Evolutionary conservation across 1,284 basidiomycete species (phyloP).

Genomic region (Vanrija humicola): DNA sequence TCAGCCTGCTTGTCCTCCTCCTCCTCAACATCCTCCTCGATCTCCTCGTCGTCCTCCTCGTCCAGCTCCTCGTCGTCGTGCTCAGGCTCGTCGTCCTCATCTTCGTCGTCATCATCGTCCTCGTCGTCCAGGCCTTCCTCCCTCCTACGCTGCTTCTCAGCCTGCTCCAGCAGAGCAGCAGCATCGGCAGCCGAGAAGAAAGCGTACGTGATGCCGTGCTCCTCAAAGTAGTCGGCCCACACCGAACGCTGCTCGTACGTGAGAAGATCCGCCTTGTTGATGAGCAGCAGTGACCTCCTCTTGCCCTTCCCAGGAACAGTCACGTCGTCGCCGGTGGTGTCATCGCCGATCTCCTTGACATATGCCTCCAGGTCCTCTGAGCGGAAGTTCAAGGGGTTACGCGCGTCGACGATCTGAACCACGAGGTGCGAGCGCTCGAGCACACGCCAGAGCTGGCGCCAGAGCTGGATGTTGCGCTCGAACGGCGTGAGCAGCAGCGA

Average conservation of each 20-base stretch:
- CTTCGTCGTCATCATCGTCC: slow-evolving; percentile 28
- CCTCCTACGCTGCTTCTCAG: slow-evolving; percentile 50
- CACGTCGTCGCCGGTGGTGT: slow-evolving; percentile 56
- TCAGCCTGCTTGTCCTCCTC: slow-evolving; percentile 7
- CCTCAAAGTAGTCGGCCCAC: slow-evolving; percentile 95
- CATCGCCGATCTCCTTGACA: slow-evolving; percentile 77
- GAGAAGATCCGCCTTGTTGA: slow-evolving; percentile 95
- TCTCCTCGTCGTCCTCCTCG: slow-evolving; percentile 32
- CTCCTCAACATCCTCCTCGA: slow-evolving; percentile 28
- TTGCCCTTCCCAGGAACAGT: slow-evolving; percentile 61
- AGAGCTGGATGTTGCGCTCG: slow-evolving; percentile 92
- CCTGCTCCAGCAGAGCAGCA: slow-evolving; percentile 70
- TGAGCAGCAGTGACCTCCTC: slow-evolving; percentile 74
- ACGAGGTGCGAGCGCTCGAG: slow-evolving; percentile 88
- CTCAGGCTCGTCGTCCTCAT: slow-evolving; percentile 22
- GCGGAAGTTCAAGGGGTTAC: slow-evolving; percentile 85
- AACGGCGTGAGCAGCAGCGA: slow-evolving; percentile 86
- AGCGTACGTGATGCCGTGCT: slow-evolving; percentile 73
- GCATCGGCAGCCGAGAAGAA: slow-evolving; percentile 97
- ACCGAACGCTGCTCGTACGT: slow-evolving; percentile 77
- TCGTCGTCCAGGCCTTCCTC: slow-evolving; percentile 39
- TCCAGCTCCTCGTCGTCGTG: slow-evolving; percentile 21
- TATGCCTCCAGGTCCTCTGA: slow-evolving; percentile 89
- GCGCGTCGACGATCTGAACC: slow-evolving; percentile 92
- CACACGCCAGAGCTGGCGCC: slow-evolving; percentile 94